These are phyloP conservation scores for Eutypella sp. DNA, from an alignment of 2,329 filamentous ascomycete genomes.

Conservation along the genomic window DNA sequence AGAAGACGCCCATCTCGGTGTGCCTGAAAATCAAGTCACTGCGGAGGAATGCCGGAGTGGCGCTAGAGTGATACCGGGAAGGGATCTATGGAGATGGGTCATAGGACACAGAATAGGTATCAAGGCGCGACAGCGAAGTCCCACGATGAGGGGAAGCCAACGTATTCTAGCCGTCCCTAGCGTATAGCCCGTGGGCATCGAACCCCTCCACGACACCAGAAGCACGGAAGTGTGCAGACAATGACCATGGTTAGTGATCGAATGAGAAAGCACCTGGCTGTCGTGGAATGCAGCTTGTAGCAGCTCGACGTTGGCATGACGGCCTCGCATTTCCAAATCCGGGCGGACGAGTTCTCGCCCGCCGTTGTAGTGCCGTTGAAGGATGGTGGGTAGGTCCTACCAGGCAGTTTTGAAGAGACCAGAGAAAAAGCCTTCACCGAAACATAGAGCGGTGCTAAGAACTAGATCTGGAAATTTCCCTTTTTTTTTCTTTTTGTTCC, in stretches of 20 bases:
- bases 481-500: too few relatives aligned
- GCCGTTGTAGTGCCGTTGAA: background rate
- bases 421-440: background rate
- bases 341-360: background rate
- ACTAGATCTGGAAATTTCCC: background rate
- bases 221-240: background rate
- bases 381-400: background rate
- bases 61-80: background rate
- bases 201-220: background rate
- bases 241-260: background rate
- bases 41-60: background rate
- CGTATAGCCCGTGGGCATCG: background rate
- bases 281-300: background rate
- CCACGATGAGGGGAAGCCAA: background rate
- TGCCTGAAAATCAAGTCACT: background rate
- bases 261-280: background rate
- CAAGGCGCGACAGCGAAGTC: background rate
- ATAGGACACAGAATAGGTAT: background rate
- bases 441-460: background rate
- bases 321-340: background rate
- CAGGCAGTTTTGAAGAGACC: background rate
- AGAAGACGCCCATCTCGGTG: background rate
- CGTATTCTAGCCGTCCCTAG: background rate
- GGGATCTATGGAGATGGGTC: too few relatives aligned
- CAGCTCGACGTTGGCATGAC: background rate